These are phyloP conservation scores for Nicotiana tomentosiformis DNA, from an alignment of 257 asterid genomes.

Conservation along the genomic window DNA sequence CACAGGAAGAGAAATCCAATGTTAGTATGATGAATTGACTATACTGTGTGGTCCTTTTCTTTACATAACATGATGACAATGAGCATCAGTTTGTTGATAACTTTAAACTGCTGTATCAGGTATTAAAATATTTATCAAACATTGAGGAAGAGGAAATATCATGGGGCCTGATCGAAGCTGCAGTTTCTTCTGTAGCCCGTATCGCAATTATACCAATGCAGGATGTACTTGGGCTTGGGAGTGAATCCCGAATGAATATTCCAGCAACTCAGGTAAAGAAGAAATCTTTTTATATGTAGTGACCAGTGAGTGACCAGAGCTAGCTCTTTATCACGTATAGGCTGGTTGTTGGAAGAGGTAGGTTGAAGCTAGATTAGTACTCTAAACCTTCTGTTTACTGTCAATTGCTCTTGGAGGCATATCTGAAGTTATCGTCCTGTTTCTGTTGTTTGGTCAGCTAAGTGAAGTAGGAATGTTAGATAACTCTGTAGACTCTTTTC, in stretches of 20 bases:
- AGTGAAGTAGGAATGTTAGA: neutral
- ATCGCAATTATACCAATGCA: slow-evolving; percentile 94
- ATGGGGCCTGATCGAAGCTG: slow-evolving; percentile 77
- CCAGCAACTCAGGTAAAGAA: slow-evolving; percentile 85
- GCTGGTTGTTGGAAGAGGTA: neutral
- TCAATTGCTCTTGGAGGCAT: neutral
- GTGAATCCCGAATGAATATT: slow-evolving; percentile 85
- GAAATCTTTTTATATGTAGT: neutral
- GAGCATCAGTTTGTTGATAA: slow-evolving; percentile 15
- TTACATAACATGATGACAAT: neutral
- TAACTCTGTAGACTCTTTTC: neutral
- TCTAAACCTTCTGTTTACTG: neutral
- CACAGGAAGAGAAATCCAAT: slow-evolving; percentile 61
- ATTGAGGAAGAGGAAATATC: slow-evolving; percentile 60
- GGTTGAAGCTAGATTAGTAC: neutral
- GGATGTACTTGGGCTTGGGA: slow-evolving; percentile 82
- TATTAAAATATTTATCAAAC: slow-evolving; percentile 59
- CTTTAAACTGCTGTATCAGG: slow-evolving; percentile 36
- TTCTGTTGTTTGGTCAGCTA: neutral
- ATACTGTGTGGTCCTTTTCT: neutral
- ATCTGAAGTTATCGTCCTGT: neutral
- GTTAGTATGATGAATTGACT: slow-evolving; percentile 38
- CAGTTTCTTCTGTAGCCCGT: slow-evolving; percentile 80
- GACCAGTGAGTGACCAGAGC: neutral
- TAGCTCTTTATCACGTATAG: neutral